Conservation (phyloP, 495 filamentous ascomycete genomes). For the Xylaria bambusicola region DNA sequence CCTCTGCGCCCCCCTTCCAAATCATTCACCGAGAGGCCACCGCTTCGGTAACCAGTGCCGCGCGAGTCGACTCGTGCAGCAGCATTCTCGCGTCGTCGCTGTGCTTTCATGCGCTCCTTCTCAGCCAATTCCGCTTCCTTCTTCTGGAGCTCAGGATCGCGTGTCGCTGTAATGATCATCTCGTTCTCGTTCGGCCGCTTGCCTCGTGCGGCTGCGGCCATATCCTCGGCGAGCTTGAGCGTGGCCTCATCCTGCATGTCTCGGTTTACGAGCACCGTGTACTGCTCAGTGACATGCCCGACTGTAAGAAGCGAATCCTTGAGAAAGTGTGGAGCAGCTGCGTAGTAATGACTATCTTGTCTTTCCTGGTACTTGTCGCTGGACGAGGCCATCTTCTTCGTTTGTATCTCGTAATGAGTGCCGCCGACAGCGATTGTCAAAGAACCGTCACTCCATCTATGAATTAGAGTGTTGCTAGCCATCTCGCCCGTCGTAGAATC, state of each 20-base stretch:
- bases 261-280: conserved; percentile 69
- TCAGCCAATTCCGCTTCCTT: conserved; percentile 73
- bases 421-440: conserved; percentile 72
- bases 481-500: conserved; percentile 50
- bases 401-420: conserved; percentile 77
- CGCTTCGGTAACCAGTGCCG: conserved; percentile 49
- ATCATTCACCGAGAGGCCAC: conserved; percentile 70
- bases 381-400: conserved; percentile 73
- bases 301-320: conserved; percentile 72
- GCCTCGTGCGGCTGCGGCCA: conserved; percentile 60
- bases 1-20: conserved; percentile 63
- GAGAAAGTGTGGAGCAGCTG: conserved; percentile 70
- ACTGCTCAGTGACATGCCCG: conserved; percentile 76
- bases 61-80: conserved; percentile 63
- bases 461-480: conserved; percentile 74
- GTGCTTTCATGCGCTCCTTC: conserved; percentile 67
- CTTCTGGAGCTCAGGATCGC: conserved; percentile 81
- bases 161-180: conserved; percentile 60
- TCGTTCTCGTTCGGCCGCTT: conserved; percentile 44
- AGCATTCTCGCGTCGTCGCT: conserved; percentile 67
- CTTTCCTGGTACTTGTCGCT: conserved; percentile 61
- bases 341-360: conserved; percentile 79
- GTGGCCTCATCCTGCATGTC: conserved; percentile 76
- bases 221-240: conserved; percentile 66
- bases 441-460: conserved; percentile 84